A percentile compares a stretch with the other conserved stretches of the same genome.
Evolutionary conservation across 148 eudicot genomes (phyloP).

Genomic region (Chenopodium album): DNA sequence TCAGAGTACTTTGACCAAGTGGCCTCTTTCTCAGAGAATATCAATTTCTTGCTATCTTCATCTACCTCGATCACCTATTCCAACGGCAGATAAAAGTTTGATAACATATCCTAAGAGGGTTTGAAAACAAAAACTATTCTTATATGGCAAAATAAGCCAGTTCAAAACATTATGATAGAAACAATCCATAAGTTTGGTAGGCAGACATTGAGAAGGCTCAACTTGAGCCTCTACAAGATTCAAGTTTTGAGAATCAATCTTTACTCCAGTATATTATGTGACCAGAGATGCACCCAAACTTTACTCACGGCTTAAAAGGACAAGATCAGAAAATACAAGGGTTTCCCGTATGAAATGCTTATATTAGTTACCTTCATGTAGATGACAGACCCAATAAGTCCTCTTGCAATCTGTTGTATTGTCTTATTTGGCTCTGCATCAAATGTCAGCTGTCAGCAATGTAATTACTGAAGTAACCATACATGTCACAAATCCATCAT

Average conservation of each 20-base stretch:
- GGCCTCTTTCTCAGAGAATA: constrained; percentile 93
- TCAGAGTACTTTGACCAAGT: constrained; percentile 63
- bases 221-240: background rate
- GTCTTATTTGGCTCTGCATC: constrained; percentile 65
- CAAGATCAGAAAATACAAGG: background rate
- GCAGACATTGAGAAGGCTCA: background rate
- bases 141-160: background rate
- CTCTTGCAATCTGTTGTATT: constrained; percentile 77
- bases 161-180: background rate
- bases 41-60: constrained; percentile 56
- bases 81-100: constrained; percentile 11
- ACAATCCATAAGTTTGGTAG: background rate
- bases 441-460: constrained; percentile 22
- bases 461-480: background rate
- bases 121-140: background rate
- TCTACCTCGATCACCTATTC: constrained; percentile 66
- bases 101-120: constrained; percentile 1
- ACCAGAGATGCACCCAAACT: background rate
- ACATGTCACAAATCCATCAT: background rate
- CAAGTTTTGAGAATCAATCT: background rate
- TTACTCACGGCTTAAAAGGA: background rate
- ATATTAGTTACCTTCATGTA: constrained; percentile 62
- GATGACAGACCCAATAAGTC: constrained; percentile 62
- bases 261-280: background rate
- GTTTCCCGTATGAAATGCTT: background rate